Evolutionary conservation across 495 filamentous ascomycete species (phyloP).

Genomic region (Xylaria scruposa): DNA sequence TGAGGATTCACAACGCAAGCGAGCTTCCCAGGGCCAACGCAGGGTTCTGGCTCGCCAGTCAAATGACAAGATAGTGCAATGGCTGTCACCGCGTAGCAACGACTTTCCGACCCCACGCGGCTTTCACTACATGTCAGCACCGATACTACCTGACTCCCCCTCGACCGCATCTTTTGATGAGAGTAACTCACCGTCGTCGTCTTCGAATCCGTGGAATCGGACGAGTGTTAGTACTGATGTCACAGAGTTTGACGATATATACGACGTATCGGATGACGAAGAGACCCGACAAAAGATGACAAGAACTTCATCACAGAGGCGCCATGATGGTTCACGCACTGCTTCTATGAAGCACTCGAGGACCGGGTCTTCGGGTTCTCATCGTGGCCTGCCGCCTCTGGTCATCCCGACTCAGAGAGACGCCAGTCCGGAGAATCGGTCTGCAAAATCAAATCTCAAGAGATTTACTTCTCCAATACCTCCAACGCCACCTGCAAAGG

Average conservation of each 20-base stretch:
- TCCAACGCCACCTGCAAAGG: slow-evolving; percentile 76
- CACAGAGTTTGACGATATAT: slow-evolving; percentile 82
- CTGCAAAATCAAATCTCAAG: slow-evolving; percentile 54
- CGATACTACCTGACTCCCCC: slow-evolving; percentile 55
- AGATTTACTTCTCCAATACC: slow-evolving; percentile 73
- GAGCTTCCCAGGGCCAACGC: slow-evolving; percentile 34
- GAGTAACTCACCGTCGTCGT: slow-evolving; percentile 57
- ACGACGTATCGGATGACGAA: slow-evolving; percentile 79
- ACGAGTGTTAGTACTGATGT: slow-evolving; percentile 60
- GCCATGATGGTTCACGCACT: slow-evolving; percentile 42
- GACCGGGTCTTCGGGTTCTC: slow-evolving; percentile 38
- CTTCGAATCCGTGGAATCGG: slow-evolving; percentile 60
- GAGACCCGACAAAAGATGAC: slow-evolving; percentile 37
- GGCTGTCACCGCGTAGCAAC: slow-evolving; percentile 64
- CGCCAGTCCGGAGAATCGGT: slow-evolving; percentile 42
- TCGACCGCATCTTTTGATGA: slow-evolving; percentile 54
- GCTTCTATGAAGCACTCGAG: slow-evolving; percentile 39
- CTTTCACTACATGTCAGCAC: slow-evolving; percentile 62
- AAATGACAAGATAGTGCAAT: slow-evolving; percentile 57
- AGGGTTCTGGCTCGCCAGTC: slow-evolving; percentile 50
- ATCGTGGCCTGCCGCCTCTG: slow-evolving; percentile 67
- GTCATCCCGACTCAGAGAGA: slow-evolving; percentile 65
- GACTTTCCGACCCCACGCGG: slow-evolving; percentile 68
- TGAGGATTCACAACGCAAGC: slow-evolving; percentile 40
- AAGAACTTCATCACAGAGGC: slow-evolving; percentile 41